phyloP scores from a whole-genome alignment of 176 grass and related monocot species.

The Poa annua region DNA sequence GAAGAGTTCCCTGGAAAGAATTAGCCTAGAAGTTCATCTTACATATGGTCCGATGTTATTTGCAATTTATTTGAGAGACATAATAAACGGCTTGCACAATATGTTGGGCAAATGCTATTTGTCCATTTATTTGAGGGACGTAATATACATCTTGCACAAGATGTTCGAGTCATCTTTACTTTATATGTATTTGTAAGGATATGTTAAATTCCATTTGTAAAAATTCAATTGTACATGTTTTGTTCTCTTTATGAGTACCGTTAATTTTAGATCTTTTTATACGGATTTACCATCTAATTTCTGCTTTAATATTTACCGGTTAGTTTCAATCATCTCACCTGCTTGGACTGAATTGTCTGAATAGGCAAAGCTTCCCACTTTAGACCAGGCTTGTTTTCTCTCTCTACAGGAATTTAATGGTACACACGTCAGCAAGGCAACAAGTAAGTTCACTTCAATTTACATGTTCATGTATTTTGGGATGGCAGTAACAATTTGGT shows the following conservation, averaged over 20 bases:
- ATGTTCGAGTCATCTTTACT: neutral
- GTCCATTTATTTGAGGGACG: neutral
- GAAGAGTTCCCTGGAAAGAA: neutral
- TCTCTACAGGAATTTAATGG: neutral
- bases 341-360: neutral
- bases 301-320: no score
- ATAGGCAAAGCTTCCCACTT: neutral
- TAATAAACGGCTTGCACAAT: neutral
- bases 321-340: neutral
- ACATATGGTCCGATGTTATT: neutral
- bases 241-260: no score
- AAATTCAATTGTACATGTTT: no score
- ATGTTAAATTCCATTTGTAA: no score
- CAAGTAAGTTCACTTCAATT: neutral
- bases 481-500: neutral
- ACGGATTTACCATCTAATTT: no score
- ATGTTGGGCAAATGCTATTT: neutral
- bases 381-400: neutral
- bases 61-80: neutral
- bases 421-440: neutral
- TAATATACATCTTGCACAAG: neutral
- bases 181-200: neutral
- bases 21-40: neutral
- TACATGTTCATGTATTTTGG: neutral
- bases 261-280: no score